These are phyloP conservation scores for Flaveria sonorensis DNA, from an alignment of 129 eudicot genomes.

Conservation along the genomic window DNA sequence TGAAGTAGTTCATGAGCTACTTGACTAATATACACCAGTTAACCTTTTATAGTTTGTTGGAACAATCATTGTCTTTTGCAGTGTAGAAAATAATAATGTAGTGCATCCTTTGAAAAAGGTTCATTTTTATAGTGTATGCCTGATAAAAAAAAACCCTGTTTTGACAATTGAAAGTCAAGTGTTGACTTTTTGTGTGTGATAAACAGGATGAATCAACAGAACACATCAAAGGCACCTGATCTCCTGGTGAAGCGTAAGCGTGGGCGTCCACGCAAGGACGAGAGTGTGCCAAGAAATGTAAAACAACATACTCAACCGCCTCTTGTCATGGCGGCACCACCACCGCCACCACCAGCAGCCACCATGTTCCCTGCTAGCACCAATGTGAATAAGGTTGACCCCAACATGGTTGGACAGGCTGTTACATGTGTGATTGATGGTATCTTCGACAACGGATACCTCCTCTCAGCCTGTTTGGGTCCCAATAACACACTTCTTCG, in stretches of 20 bases:
- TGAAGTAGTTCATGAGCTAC: too few relatives aligned
- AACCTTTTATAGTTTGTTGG: not conserved
- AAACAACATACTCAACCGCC: slow-evolving; percentile 37
- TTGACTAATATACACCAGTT: not conserved
- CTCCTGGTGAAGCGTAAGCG: slow-evolving; percentile 76
- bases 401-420: slow-evolving; percentile 54
- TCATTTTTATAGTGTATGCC: not conserved
- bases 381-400: slow-evolving; percentile 27
- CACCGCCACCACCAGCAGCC: slow-evolving; percentile 27
- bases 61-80: not conserved
- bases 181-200: not conserved
- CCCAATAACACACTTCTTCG: slow-evolving; percentile 47
- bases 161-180: not conserved
- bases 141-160: not conserved
- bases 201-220: slow-evolving; percentile 55
- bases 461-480: slow-evolving; percentile 61
- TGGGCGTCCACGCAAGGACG: slow-evolving; percentile 94
- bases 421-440: slow-evolving; percentile 77
- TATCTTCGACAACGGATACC: slow-evolving; percentile 73
- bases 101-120: not conserved
- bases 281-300: slow-evolving; percentile 34
- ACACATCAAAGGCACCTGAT: slow-evolving; percentile 37
- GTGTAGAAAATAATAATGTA: not conserved
- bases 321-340: slow-evolving; percentile 24
- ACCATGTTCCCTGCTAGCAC: slow-evolving; percentile 18